Base-by-base conservation (phyloP, 1,284 basidiomycete species). In the Ustilago bromivora region DNA sequence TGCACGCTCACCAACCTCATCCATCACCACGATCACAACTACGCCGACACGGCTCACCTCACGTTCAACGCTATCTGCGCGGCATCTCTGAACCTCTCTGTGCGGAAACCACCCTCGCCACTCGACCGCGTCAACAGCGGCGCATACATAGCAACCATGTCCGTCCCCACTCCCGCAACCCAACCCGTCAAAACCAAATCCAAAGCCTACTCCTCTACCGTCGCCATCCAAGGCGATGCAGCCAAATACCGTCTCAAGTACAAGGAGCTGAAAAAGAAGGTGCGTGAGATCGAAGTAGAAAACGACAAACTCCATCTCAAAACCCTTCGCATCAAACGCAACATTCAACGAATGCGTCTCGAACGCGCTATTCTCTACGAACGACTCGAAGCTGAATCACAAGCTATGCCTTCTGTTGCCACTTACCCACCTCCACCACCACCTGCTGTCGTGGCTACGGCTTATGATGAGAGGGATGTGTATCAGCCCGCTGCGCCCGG, bases 161-260 rank as follows among this genome's bases (percentile, higher is more conserved):
- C 74, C 23, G 67, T 64, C 38, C 66, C 72, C 35, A 76, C 69
- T 3, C 66, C 71, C 28, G 66, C 71, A 12, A 75, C 76, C 12
- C 72, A 69, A 43, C 71, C 76, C 47, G 71, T 78, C 62, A 82
- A 81, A 66, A 78, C 79, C 67, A 83, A 83, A 66, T 84, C 82
- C 60, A 83, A 83, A 53, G 83, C 83, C 28, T 84, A 84, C 70
- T 70, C 76, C 4, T 83, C 83, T 15, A 78, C 75, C n/a, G 77
- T 84, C n/a, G 83, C 83, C 36, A 79, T 84, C 15, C 82, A 83
- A 59, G 81, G 81, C 32, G 94, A 96, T 86, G 94, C 95, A 84
- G 90, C 90, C 84, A 95, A 94, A 87, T 96, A 96, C 86, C 91
- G 93, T 71, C 89, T 90, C 82, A 96, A 96, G 87, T 95, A 95